Evolutionary conservation across 1,139 yeast species (phyloP).

Genomic region (Pichia sp.): DNA sequence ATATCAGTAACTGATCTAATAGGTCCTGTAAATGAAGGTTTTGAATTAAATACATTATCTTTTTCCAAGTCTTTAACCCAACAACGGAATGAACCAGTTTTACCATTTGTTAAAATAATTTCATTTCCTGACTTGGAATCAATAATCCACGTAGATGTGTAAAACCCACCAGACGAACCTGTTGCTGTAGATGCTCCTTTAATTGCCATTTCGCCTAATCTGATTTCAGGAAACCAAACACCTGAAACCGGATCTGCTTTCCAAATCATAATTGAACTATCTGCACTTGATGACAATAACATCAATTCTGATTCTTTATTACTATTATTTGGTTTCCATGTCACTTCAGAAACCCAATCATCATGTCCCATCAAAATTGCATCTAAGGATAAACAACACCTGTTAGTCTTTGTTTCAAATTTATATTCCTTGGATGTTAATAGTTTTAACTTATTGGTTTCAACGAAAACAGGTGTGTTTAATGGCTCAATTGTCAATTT

Average conservation of each 20-base stretch:
- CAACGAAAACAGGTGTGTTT: constrained; percentile 41
- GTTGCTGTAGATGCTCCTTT: constrained; percentile 98
- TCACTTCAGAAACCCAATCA: constrained; percentile 87
- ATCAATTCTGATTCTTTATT: constrained; percentile 34
- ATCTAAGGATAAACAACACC: constrained; percentile 53
- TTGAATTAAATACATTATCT: constrained; percentile 33
- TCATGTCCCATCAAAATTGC: constrained; percentile 97
- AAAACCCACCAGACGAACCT: constrained; percentile 96
- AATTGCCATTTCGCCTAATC: constrained; percentile 87
- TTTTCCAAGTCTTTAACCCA: constrained; percentile 43
- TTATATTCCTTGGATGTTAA: constrained; percentile 61
- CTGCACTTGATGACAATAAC: constrained; percentile 83
- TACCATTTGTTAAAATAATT: constrained; percentile 71
- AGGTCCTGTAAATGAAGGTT: constrained; percentile 70
- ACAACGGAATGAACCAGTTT: constrained; percentile 85
- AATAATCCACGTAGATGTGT: constrained; percentile 79
- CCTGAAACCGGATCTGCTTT: constrained; percentile 82
- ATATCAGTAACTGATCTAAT: constrained; percentile 69
- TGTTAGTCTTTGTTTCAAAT: constrained; percentile 35
- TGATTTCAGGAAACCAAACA: constrained; percentile 75
- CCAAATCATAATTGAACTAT: constrained; percentile 95
- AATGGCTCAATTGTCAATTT: constrained; percentile 54
- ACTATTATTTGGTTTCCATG: constrained; percentile 54
- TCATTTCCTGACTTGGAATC: constrained; percentile 34
- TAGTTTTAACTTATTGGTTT: constrained; percentile 44